Conservation (phyloP, 805 yeast genomes). For the Wickerhamomyces chambardii region DNA sequence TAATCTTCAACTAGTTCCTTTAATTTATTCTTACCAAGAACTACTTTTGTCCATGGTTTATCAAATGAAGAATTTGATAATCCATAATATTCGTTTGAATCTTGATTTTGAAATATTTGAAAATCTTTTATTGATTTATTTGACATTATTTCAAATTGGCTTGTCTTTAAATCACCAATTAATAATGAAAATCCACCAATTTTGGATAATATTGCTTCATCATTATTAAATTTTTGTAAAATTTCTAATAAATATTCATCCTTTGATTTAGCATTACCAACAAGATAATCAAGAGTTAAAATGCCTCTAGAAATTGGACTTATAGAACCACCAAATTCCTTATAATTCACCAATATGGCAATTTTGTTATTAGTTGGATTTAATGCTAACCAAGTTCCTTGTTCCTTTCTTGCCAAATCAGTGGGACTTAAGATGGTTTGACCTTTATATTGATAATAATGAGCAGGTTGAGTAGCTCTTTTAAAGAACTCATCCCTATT, state of each 20-base stretch:
- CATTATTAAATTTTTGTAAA: constrained; percentile 7
- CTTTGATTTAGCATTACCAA: constrained; percentile 12
- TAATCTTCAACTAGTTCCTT: constrained; percentile 20
- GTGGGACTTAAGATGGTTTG: constrained; percentile 49
- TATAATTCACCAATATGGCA: constrained; percentile 69
- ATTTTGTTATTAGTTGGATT: constrained; percentile 41
- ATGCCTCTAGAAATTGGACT: constrained; percentile 33
- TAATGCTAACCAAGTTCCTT: constrained; percentile 91
- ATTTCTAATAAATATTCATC: constrained; percentile 14
- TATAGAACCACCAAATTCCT: constrained; percentile 32
- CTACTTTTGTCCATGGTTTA: constrained; percentile 72
- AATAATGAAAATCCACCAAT: constrained; percentile 25
- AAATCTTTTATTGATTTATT: constrained; percentile 18
- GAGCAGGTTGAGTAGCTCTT: constrained; percentile 61
- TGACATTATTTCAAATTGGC: constrained; percentile 20
- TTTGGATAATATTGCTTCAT: constrained; percentile 10
- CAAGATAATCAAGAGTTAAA: constrained; percentile 30
- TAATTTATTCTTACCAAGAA: constrained; percentile 39
- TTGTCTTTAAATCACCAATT: constrained; percentile 24
- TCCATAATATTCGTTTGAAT: constrained; percentile 34
- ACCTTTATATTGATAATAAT: constrained; percentile 23
- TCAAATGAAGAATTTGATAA: constrained; percentile 60
- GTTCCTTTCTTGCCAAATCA: constrained; percentile 64
- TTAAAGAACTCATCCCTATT: constrained; percentile 82
- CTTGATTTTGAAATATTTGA: constrained; percentile 15